A percentile compares a stretch with the other conserved stretches of the same genome.
Evolutionary conservation across 2,329 filamentous ascomycete species (phyloP).

Genomic region (Scolecobasidium constrictum): DNA sequence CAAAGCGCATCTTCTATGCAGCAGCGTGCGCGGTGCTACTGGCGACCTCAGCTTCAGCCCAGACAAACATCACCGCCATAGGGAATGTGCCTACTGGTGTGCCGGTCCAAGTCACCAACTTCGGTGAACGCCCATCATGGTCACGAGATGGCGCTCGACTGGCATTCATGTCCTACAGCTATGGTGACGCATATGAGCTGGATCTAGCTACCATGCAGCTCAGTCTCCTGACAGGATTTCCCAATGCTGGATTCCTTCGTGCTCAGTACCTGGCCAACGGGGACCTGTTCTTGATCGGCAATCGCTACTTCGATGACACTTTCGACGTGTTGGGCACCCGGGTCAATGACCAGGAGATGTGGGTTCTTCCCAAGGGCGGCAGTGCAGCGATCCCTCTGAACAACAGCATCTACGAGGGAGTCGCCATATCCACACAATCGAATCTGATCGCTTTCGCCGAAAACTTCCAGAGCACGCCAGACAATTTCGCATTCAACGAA

Average conservation of each 20-base stretch:
- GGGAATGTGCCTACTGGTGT: too few species aligned
- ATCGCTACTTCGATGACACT: conserved; percentile 7
- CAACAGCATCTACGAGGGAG: conserved; percentile 39
- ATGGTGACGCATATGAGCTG: neutral
- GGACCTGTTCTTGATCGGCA: neutral
- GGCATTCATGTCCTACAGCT: neutral
- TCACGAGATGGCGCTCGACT: too few species aligned
- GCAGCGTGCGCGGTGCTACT: too few species aligned
- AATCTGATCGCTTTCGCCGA: neutral
- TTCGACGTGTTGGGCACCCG: conserved; percentile 13
- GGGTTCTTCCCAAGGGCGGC: neutral
- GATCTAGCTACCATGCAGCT: neutral
- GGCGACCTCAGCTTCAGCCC: too few species aligned
- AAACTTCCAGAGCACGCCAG: neutral
- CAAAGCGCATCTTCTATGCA: too few species aligned
- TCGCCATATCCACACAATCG: conserved; percentile 46
- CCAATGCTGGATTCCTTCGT: conserved; percentile 14
- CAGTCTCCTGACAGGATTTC: neutral
- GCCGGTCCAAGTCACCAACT: too few species aligned
- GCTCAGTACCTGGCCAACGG: conserved; percentile 14
- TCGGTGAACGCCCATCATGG: too few species aligned
- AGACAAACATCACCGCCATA: too few species aligned
- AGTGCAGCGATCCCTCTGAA: neutral
- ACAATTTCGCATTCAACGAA: neutral
- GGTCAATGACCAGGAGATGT: neutral